These are phyloP conservation scores for Pseudocercospora macadamiae DNA, from an alignment of 2,329 filamentous ascomycete genomes.

Conservation along the genomic window DNA sequence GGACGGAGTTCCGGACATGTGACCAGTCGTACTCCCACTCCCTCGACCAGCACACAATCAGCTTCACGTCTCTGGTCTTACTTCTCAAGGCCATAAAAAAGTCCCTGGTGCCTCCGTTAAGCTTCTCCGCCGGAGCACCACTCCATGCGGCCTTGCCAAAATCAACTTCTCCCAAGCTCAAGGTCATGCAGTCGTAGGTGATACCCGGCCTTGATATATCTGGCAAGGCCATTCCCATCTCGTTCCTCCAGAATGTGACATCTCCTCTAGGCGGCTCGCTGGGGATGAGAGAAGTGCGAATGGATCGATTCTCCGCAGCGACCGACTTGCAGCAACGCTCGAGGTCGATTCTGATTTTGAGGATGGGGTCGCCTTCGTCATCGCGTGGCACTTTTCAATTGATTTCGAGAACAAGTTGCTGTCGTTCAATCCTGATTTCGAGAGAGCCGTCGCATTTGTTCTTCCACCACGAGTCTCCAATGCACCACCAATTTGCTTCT, in stretches of 20 bases:
- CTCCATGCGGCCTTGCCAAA: neutral
- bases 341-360: neutral
- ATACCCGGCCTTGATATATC: neutral
- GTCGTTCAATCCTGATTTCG: neutral
- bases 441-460: neutral
- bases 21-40: neutral
- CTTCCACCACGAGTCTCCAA: neutral
- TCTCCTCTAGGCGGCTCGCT: too few species aligned
- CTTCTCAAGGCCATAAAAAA: neutral
- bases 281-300: too few species aligned
- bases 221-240: neutral
- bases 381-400: neutral
- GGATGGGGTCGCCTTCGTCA: neutral
- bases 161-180: neutral
- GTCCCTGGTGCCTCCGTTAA: neutral
- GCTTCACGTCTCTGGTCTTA: neutral
- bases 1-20: neutral
- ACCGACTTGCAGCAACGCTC: neutral
- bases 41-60: neutral
- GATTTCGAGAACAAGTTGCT: neutral
- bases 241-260: neutral
- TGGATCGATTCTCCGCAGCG: neutral
- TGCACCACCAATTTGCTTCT: neutral
- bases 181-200: neutral
- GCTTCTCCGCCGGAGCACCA: neutral